Evolutionary conservation across 257 asterid species (phyloP).

Genomic region (Solanum lycopersicoides): DNA sequence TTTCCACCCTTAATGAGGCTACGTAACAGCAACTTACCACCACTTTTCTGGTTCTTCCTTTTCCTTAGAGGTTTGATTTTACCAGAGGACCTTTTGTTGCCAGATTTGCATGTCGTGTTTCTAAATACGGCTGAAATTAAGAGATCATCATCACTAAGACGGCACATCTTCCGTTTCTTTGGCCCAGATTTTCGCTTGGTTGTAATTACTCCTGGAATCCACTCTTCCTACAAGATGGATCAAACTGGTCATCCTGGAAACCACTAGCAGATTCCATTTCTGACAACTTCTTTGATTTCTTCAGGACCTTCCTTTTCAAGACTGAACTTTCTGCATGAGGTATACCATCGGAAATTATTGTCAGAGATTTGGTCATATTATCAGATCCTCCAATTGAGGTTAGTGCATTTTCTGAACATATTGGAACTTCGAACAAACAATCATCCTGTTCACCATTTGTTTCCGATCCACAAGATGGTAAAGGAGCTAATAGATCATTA

Average conservation of each 20-base stretch:
- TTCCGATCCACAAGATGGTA: constrained; percentile 32
- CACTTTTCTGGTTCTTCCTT: constrained; percentile 59
- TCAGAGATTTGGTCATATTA: neutral
- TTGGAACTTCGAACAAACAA: constrained; percentile 56
- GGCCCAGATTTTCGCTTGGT: constrained; percentile 10
- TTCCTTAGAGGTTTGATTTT: constrained; percentile 49
- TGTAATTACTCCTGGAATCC: neutral
- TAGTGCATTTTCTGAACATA: constrained; percentile 32
- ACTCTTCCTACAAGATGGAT: neutral
- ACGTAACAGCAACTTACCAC: constrained; percentile 78
- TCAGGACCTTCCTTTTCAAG: constrained; percentile 29
- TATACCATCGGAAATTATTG: neutral
- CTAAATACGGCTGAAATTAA: constrained; percentile 72
- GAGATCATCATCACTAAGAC: constrained; percentile 61
- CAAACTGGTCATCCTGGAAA: constrained; percentile 12
- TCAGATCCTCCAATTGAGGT: constrained; percentile 29
- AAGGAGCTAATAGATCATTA: constrained; percentile 17
- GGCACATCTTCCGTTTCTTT: constrained; percentile 35
- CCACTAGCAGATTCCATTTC: constrained; percentile 40
- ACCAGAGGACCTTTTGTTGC: constrained; percentile 30
- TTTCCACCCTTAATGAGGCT: constrained; percentile 63
- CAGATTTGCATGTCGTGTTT: constrained; percentile 33
- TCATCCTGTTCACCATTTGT: constrained; percentile 29
- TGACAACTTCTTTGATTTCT: constrained; percentile 59
- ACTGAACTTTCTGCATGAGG: neutral